These are phyloP conservation scores for Sporisorium reilianum DNA, from an alignment of 1,284 basidiomycete genomes.

Conservation along the genomic window DNA sequence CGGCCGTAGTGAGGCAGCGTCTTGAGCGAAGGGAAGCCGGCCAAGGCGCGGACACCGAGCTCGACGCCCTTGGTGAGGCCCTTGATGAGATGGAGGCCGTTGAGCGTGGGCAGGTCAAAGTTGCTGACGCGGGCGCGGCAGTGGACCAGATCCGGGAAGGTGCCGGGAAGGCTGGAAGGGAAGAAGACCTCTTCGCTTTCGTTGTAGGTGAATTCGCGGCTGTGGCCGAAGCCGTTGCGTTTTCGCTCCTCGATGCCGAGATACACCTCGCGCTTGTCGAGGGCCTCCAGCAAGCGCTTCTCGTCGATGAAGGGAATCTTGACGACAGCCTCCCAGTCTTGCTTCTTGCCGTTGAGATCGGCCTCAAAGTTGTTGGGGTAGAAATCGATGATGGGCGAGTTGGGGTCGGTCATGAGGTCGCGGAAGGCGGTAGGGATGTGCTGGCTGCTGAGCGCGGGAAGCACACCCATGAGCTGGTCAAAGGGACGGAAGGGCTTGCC, in stretches of 20 bases:
- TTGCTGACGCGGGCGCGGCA: conserved; percentile 83
- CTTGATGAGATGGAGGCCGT: conserved; percentile 83
- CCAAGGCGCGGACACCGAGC: conserved; percentile 85
- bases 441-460: conserved; percentile 88
- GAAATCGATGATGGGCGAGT: conserved; percentile 92
- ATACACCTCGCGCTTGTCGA: conserved; percentile 78
- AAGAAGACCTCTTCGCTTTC: conserved; percentile 75
- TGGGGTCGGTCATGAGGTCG: conserved; percentile 88
- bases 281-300: conserved; percentile 78
- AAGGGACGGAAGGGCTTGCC: conserved; percentile 93
- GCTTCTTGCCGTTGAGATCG: conserved; percentile 97
- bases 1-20: conserved; percentile 84
- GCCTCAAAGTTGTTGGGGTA: conserved; percentile 91
- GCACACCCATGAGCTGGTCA: conserved; percentile 97
- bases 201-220: conserved; percentile 83
- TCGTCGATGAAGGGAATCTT: conserved; percentile 99
- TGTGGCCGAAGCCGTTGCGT: conserved; percentile 84
- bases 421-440: conserved; percentile 88
- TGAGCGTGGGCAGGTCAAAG: conserved; percentile 84
- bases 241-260: conserved; percentile 82
- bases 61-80: conserved; percentile 90
- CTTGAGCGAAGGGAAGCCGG: conserved; percentile 94
- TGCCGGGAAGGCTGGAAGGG: conserved; percentile 90
- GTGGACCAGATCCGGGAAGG: conserved; percentile 90
- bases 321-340: conserved; percentile 98